These are phyloP conservation scores for Didymella glomerata DNA, from an alignment of 2,329 filamentous ascomycete species.

Conservation along the genomic window DNA sequence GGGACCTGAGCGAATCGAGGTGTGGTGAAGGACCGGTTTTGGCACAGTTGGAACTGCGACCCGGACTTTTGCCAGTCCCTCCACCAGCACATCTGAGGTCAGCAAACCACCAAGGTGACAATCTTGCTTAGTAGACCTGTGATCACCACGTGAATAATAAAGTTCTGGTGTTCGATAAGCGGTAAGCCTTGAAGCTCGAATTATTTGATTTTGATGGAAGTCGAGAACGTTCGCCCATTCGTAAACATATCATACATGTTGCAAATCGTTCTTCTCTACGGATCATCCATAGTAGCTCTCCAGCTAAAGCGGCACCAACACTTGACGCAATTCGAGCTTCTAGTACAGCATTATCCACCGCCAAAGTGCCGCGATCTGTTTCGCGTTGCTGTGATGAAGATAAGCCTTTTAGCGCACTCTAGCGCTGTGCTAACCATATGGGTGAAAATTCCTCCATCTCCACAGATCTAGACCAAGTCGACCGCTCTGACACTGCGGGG, in stretches of 20 bases:
- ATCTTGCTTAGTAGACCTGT: neutral
- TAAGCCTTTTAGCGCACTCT: slow-evolving; percentile 12
- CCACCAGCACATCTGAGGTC: neutral
- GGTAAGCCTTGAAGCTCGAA: neutral
- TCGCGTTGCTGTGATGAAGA: neutral
- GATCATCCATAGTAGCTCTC: neutral
- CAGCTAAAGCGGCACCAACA: neutral
- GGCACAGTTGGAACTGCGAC: neutral
- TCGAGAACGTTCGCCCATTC: neutral
- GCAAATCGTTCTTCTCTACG: neutral
- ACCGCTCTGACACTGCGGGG: slow-evolving; percentile 5
- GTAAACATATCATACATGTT: neutral
- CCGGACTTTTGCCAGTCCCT: neutral
- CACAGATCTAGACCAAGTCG: slow-evolving; percentile 16
- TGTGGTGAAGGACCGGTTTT: neutral
- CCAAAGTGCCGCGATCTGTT: neutral
- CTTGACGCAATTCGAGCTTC: slow-evolving; percentile 1
- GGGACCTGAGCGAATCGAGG: neutral
- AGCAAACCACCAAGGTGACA: neutral
- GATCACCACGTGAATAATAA: neutral
- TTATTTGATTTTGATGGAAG: neutral
- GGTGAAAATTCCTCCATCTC: slow-evolving; percentile 7
- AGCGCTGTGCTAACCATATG: neutral
- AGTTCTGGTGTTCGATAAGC: neutral
- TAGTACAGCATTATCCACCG: neutral